Base-by-base conservation (phyloP, 2,329 filamentous ascomycete genomes). In the Beauveria sp. region DNA sequence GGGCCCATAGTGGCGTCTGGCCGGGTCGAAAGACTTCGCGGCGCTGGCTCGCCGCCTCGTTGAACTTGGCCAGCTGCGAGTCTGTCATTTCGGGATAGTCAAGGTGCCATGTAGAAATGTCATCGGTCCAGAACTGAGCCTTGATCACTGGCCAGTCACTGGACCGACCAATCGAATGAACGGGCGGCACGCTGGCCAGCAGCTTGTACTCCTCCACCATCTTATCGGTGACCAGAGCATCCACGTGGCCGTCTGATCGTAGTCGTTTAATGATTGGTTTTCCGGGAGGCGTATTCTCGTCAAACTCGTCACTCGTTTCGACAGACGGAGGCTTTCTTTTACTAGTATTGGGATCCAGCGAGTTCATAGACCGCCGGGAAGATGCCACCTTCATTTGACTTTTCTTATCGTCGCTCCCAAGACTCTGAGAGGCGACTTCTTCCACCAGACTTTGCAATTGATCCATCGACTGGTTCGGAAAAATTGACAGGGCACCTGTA, bases 1-100 rank as follows among this genome's bases (percentile, higher is more conserved):
- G 66, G 30, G 75, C 73, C 84, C 82, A 86, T 24, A 86, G 70
- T 0, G 74, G 74, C 2, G 81, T 77, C 62, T 77, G 77, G 2
- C 79, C 80, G 2, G 79, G 81, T 0, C 72, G 72, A 58, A 88
- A 88, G 22, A 77, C 72, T 66, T 87, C 84, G 1, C 75, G 75
- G 40, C 80, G 75, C 0, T 73, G 72, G 38, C 73, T 67, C 1
- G 84, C 83, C 18, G 81, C 82, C n/a, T 77, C 70, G 20, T 76
- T 72, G 69, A 86, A 86, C 2, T 79, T 81, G 40, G 80, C 77
- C 61, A 80, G 79, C 63, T 87, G 84, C 7, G 83, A 74, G 61
- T 83, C 79, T 0, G 81, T 86, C 83, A 88, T 86, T 64, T 85
- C 81, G 0, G 85, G 85, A 66, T 88, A 88, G 56, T 81, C 70